Evolutionary conservation across 2,329 filamentous ascomycete genomes (phyloP).

Genomic region (Aureobasidium pullulans): DNA sequence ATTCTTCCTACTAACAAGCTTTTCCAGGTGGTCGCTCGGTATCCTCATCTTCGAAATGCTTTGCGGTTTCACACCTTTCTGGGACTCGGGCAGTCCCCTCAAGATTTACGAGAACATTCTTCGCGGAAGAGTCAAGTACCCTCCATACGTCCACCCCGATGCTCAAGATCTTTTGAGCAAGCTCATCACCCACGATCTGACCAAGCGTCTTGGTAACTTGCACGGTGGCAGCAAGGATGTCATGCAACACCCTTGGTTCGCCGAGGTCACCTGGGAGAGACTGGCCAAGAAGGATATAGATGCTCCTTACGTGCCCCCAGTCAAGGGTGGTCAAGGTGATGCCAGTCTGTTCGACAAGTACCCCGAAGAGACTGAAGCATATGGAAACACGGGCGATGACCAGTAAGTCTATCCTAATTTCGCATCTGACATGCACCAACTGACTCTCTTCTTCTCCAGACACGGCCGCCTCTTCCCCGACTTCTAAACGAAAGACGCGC

Average conservation of each 20-base stretch:
- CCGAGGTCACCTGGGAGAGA: conserved; percentile 95
- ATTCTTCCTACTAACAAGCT: conserved; percentile 2
- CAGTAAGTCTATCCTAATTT: conserved; percentile 54
- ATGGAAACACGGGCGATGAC: conserved; percentile 71
- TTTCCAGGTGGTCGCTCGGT: conserved; percentile 84
- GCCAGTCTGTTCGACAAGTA: conserved; percentile 98
- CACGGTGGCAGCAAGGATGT: conserved; percentile 87
- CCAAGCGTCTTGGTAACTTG: conserved; percentile 89
- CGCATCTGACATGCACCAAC: conserved; percentile 15
- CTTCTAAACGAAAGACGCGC: conserved; percentile 45
- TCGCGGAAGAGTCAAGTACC: conserved; percentile 92
- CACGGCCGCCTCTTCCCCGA: conserved; percentile 69
- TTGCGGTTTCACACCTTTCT: conserved; percentile 97
- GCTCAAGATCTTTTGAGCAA: conserved; percentile 88
- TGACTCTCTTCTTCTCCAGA: conserved; percentile 36
- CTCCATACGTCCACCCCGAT: conserved; percentile 88
- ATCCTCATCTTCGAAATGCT: conserved; percentile 99
- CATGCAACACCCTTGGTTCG: conserved; percentile 93
- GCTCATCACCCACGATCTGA: conserved; percentile 89
- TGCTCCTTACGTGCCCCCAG: conserved; percentile 92
- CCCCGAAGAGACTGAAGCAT: conserved; percentile 90
- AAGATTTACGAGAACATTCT: conserved; percentile 99
- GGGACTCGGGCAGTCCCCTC: conserved; percentile 95
- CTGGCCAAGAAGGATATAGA: conserved; percentile 94
- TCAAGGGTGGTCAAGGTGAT: conserved; percentile 87